phyloP scores from a whole-genome alignment of 371 early-diverging fungal genomes.

The Mortierella sp. region DNA sequence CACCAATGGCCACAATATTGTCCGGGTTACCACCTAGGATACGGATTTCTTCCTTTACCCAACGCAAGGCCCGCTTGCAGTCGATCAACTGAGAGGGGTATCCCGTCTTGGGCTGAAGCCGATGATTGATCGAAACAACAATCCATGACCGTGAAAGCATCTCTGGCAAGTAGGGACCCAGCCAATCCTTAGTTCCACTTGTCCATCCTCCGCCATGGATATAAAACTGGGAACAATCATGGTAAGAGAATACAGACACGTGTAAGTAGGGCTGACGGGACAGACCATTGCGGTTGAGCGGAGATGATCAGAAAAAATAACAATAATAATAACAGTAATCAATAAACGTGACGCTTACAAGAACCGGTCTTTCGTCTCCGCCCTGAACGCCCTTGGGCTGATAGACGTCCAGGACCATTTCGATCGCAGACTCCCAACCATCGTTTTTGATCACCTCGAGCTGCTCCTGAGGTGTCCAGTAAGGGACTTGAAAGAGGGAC shows the following conservation, averaged over 20 bases:
- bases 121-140: slow-evolving; percentile 75
- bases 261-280: neutral
- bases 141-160: slow-evolving; percentile 62
- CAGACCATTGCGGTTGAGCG: too few species aligned
- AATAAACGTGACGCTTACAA: slow-evolving; percentile 54
- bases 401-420: slow-evolving; percentile 45
- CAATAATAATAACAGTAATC: slow-evolving; percentile 1
- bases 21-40: slow-evolving; percentile 77
- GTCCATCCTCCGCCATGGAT: slow-evolving; percentile 73
- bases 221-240: slow-evolving; percentile 55
- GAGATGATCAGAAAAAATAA: neutral
- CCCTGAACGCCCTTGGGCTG: slow-evolving; percentile 31
- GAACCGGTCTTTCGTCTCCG: slow-evolving; percentile 53
- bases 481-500: slow-evolving; percentile 60
- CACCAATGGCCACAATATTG: slow-evolving; percentile 73
- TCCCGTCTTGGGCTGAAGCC: slow-evolving; percentile 63
- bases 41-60: slow-evolving; percentile 69
- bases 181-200: slow-evolving; percentile 57
- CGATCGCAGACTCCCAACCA: slow-evolving; percentile 32
- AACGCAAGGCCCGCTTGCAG: slow-evolving; percentile 78
- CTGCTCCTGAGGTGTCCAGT: slow-evolving; percentile 64
- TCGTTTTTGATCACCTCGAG: slow-evolving; percentile 16
- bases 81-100: slow-evolving; percentile 76
- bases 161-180: slow-evolving; percentile 57
- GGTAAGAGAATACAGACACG: neutral